Evolutionary conservation across 1,139 yeast species (phyloP), one percentile per base, ranked within the genome.

Genomic region (Debaryomyces udenii): DNA sequence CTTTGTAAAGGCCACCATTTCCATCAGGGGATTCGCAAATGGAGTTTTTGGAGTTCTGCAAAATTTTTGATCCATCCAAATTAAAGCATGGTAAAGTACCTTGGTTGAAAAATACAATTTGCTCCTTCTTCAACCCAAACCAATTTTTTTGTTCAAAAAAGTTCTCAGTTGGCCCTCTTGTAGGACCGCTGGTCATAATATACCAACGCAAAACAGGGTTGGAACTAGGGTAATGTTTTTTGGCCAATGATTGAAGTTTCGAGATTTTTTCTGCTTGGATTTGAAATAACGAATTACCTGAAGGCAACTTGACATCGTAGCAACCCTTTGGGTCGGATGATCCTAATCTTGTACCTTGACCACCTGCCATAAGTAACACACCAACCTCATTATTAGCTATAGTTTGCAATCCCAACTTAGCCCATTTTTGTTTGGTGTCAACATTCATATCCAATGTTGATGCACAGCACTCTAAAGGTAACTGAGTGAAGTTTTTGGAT

Each of bases 331-430:
- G 99, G 24, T 70, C 81, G 11, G 80, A 68, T 1, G 96, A 88
- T 1, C 99, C 99, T 43, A 93, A 73, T 48, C 99, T 76, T 3
- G 98, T 86, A 23, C 99, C 99, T 64, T 93, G 99, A 41, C 99
- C 99, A 43, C 99, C 99, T 9, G 99, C 97, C 86, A 93, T 83
- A 43, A 93, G 74, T 35, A 93, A 74, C 6, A 93, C 93, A 18
- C 90, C 99, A 15, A 91, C 98, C 56, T 86, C 80, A 50, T 85
- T 85, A 20, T 70, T 60, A 23, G 79, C 66, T 46, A 93, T 84
- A 29, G 94, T 86, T 27, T 79, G 68, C 33, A 85, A 64, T 10
- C 99, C 99, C 13, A 66, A 45, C 1, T 64, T 51, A 24, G 60
- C 55, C 90, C 96, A 91, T 9, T 51, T 28, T 14, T 60, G 52